Evolutionary conservation across 805 yeast genomes (phyloP).

Genomic region (Metschnikowia cubensis): DNA sequence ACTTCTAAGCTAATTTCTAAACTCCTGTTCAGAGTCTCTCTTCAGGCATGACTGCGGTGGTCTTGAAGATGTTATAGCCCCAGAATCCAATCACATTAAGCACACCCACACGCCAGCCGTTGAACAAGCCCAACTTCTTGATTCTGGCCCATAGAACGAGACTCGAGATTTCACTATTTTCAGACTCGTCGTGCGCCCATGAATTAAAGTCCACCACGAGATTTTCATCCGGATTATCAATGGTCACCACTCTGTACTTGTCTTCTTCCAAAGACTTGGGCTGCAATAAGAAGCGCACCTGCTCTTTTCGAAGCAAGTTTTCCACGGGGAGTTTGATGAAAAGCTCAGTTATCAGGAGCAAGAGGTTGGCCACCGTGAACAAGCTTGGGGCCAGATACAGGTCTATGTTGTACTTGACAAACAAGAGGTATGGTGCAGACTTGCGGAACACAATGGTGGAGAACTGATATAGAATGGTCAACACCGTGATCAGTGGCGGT

Average conservation of each 20-base stretch:
- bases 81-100: constrained; percentile 78
- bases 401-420: constrained; percentile 61
- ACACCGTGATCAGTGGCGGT: constrained; percentile 31
- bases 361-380: constrained; percentile 55
- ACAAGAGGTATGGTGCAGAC: constrained; percentile 62
- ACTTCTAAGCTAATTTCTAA: not conserved
- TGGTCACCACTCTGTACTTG: constrained; percentile 35
- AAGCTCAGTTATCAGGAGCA: constrained; percentile 63
- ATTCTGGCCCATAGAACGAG: constrained; percentile 35
- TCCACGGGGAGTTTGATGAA: constrained; percentile 82
- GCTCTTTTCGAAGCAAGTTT: constrained; percentile 79
- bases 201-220: constrained; percentile 50
- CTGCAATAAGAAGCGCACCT: constrained; percentile 57
- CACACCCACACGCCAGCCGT: constrained; percentile 91
- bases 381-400: constrained; percentile 57
- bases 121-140: constrained; percentile 44
- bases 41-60: constrained; percentile 29
- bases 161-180: constrained; percentile 29
- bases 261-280: constrained; percentile 36
- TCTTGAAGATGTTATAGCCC: constrained; percentile 62
- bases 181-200: constrained; percentile 9
- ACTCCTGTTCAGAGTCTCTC: constrained; percentile 13
- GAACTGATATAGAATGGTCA: constrained; percentile 60
- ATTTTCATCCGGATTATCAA: constrained; percentile 42
- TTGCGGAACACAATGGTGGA: constrained; percentile 57